Base-by-base conservation (phyloP, 495 filamentous ascomycete species). In the Aspergillus affinis region DNA sequence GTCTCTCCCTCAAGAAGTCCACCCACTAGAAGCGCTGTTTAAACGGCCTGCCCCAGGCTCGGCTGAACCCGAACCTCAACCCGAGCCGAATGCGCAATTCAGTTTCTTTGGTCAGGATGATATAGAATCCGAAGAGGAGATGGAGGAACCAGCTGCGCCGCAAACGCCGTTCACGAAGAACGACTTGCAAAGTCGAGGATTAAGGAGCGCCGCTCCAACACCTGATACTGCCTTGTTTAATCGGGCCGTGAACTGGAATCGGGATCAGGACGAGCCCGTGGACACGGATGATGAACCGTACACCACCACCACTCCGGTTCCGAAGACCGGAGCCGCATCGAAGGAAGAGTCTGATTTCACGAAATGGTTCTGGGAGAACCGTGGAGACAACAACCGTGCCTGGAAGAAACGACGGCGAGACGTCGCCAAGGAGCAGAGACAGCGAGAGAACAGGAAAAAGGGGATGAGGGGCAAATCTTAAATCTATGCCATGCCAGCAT, bases 311-410 rank as follows among this genome's bases (percentile, higher is more conserved):
- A 77, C 70, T 26, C 70, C 73, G 2, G 64, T 71, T 15, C 61
- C 69, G 18, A 76, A 88, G 23, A 6, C 66, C 6, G 60, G 52
- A 9, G 51, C 47, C 8, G 52, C 29, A 12, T 41, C 69, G n/a
- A 76, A 75, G 54, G 73, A 78, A 7, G 81, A 87, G 61, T 84
- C 85, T 32, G 88, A 90, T 20, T 97, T 96, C 74, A 81, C 87
- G 46, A 90, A 93, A 67, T 92, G 87, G 85, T 98, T 97, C 73
- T 98, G 90, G 84, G 92, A 95, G 70, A 83, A 93, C 60, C 81
- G 93, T 2, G 92, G 93, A 2, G 91, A 97, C 48, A 85, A 89
- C 55, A 98, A 97, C 69, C 81, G 92, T 23, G 89, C 88, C 4
- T 98, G 93, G 93, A 97, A 93, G 77, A 89, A 86, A 73, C 72